phyloP scores from a whole-genome alignment of 208 protist genomes.

The Wallacemonas sp. region DNA sequence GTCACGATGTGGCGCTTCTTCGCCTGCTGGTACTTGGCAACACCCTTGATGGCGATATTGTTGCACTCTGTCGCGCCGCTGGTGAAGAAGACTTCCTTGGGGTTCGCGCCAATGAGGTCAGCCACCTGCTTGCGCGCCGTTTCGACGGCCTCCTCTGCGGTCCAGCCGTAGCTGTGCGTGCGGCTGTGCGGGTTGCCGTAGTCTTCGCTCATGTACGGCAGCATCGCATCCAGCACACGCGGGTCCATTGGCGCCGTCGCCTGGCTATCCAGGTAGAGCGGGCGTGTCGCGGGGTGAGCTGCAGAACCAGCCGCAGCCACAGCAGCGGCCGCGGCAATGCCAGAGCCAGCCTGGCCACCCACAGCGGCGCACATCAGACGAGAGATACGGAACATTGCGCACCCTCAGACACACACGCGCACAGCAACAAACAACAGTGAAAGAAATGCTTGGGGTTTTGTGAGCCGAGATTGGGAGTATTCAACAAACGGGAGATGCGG shows the following conservation, averaged over 20 bases:
- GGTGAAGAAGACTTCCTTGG: slow-evolving; percentile 99
- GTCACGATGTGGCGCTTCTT: slow-evolving; percentile 99
- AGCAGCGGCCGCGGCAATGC: slow-evolving; percentile 7
- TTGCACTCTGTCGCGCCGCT: slow-evolving; percentile 99
- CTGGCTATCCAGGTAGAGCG: slow-evolving; percentile 96
- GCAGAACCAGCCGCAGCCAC: background rate
- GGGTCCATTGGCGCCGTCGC: slow-evolving; percentile 97
- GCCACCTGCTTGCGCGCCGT: slow-evolving; percentile 91
- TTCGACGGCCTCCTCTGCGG: slow-evolving; percentile 94
- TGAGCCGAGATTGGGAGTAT: no score
- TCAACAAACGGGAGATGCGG: no score
- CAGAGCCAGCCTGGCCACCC: background rate
- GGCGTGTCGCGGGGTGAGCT: slow-evolving; percentile 26
- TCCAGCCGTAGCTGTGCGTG: slow-evolving; percentile 98
- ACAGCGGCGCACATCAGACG: slow-evolving; percentile 26
- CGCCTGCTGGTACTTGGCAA: slow-evolving; percentile 96
- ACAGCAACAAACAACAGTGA: no score
- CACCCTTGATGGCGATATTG: slow-evolving; percentile 99
- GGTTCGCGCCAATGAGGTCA: slow-evolving; percentile 92
- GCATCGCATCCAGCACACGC: slow-evolving; percentile 98
- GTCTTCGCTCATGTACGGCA: slow-evolving; percentile 96
- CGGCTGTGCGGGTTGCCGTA: slow-evolving; percentile 99
- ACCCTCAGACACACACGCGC: background rate
- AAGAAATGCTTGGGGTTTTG: no score
- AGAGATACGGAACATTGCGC: slow-evolving; percentile 44